Evolutionary conservation across 495 filamentous ascomycete species (phyloP).

Genomic region (Evernia prunastri): DNA sequence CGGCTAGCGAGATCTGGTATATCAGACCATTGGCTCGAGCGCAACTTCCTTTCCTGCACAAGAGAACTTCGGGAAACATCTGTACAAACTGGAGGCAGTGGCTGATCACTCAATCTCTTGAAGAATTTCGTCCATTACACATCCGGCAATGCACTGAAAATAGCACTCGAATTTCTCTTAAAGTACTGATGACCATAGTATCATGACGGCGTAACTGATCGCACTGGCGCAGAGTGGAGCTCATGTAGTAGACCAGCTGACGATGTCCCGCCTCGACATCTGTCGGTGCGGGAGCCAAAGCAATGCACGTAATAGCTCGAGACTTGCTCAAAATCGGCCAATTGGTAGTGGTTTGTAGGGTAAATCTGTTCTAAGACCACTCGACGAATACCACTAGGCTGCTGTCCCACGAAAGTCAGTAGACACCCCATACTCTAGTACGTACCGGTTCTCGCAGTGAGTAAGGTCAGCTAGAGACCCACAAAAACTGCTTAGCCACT

Average conservation of each 20-base stretch:
- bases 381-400: too few species aligned
- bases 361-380: too few species aligned
- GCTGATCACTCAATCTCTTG: not conserved
- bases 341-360: not conserved
- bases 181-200: not conserved
- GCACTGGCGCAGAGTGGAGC: not conserved
- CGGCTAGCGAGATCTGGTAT: constrained; percentile 7
- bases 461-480: constrained; percentile 6
- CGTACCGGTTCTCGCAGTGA: not conserved
- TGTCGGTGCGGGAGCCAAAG: not conserved
- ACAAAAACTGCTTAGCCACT: not conserved
- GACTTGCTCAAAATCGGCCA: constrained; percentile 1
- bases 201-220: not conserved
- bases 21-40: constrained; percentile 3
- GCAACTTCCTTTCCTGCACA: not conserved
- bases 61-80: not conserved
- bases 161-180: not conserved
- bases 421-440: not conserved
- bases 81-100: not conserved
- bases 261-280: not conserved
- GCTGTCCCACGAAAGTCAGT: not conserved
- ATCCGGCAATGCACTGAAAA: not conserved
- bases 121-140: not conserved
- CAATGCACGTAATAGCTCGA: constrained; percentile 2
- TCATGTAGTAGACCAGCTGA: constrained; percentile 6